Base-by-base conservation (phyloP, 768 basidiomycete species). In the Tylopilus sp. region DNA sequence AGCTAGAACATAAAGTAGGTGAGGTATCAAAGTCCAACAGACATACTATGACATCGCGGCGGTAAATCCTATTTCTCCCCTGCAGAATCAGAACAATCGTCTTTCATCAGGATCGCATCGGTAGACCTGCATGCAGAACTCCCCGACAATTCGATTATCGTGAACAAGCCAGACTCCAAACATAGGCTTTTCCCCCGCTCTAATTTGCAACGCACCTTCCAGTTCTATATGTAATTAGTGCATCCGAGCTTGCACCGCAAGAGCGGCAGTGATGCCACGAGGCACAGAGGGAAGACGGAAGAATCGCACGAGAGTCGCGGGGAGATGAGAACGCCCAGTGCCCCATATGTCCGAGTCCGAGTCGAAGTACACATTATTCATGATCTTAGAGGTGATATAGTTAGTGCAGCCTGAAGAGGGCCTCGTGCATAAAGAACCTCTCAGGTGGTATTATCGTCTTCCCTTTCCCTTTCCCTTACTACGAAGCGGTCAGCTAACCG, bases 321-420 rank as follows among this genome's bases (percentile, higher is more conserved):
- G n/a, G 53, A 41, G 52, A 57, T 40, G 22, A 50, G 25, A 41
- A 43, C 17, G 29, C 37, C 21, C 17, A 49, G 29, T 28, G 17
- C 28, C 33, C n/a, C 21, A 21, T 38, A 48, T n/a, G 16, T 17
- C 34, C 28, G 41, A 22, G n/a, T n/a, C n/a, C n/a, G n/a, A n/a
- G n/a, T n/a, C n/a, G 10, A 26, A 13, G 5, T 28, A 29, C 37
- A 22, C 22, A 31, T 40, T 58, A 58, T 58, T 62, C 46, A 52
- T 62, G 52, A 22, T 24, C 14, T 34, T 25, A 30, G 16, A 24
- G 25, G 42, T 21, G 37, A 46, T 14, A 26, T 13, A 3, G 33
- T 25, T 16, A 36, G 22, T 42, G 47, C n/a, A 29, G 4, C 8
- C 8, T 37, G 25, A 10, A 45, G 26, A 8, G 16, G 26, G 6